Conservation (phyloP, 1,284 basidiomycete species). For the Rhodotorula sp. region DNA sequence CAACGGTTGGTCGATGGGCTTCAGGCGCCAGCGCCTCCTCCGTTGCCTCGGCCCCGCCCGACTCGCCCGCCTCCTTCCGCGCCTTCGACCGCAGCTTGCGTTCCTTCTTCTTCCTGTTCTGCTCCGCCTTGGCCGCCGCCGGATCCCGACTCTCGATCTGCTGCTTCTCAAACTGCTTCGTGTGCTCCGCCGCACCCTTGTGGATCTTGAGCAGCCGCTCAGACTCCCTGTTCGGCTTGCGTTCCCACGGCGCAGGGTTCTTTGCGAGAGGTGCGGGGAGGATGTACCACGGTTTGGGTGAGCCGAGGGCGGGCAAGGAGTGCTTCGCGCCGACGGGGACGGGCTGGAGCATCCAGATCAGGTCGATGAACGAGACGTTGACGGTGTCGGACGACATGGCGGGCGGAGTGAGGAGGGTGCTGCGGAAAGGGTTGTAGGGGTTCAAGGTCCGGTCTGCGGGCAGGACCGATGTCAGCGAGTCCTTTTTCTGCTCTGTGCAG, state of each 20-base stretch:
- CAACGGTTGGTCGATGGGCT: not conserved
- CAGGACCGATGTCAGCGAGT: no score
- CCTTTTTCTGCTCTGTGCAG: no score
- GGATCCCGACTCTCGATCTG: not conserved
- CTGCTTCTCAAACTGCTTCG: not conserved
- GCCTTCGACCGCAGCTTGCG: slow-evolving; percentile 6
- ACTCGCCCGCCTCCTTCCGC: slow-evolving; percentile 3
- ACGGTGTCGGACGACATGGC: not conserved
- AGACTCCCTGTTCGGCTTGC: slow-evolving; percentile 3
- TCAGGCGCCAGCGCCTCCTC: not conserved
- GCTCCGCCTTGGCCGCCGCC: slow-evolving; percentile 3
- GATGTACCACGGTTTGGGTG: slow-evolving; percentile 10
- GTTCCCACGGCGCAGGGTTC: slow-evolving; percentile 2
- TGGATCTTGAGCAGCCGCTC: not conserved
- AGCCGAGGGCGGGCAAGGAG: slow-evolving; percentile 3
- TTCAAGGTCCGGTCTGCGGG: no score
- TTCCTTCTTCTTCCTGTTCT: slow-evolving; percentile 14
- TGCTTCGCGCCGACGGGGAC: slow-evolving; percentile 7
- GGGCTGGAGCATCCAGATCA: slow-evolving; percentile 12
- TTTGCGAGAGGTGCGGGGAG: slow-evolving; percentile 4
- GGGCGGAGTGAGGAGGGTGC: no score
- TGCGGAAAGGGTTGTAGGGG: no score
- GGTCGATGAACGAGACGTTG: slow-evolving; percentile 5
- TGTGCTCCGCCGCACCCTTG: not conserved
- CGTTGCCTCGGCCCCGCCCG: not conserved